Percentiles rank a stretch among this genome's conserved stretches.
Evolutionary conservation across 805 yeast genomes (phyloP).

Genomic region (Sugiyamaella boreocaroliniensis): DNA sequence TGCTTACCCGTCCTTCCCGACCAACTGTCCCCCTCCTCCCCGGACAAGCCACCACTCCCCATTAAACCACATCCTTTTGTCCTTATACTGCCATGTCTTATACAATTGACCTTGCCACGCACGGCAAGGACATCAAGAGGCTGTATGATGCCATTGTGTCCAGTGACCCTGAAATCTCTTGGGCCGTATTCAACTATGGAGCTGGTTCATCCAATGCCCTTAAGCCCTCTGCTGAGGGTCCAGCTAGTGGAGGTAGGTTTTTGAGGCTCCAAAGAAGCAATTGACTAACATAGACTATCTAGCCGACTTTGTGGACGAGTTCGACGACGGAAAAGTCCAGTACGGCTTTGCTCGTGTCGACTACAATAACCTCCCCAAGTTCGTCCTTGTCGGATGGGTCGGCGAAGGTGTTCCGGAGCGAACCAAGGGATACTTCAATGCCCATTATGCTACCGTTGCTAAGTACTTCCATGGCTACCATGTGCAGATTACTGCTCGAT

Average conservation of each 20-base stretch:
- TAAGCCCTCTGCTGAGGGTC: slow-evolving; percentile 34
- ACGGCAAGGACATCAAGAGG: slow-evolving; percentile 67
- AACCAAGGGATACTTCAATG: slow-evolving; percentile 37
- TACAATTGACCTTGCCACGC: slow-evolving; percentile 50
- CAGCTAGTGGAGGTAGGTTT: slow-evolving; percentile 27
- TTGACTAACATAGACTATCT: slow-evolving; percentile 56
- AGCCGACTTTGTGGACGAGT: slow-evolving; percentile 69
- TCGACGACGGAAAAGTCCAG: slow-evolving; percentile 82
- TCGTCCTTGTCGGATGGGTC: slow-evolving; percentile 80
- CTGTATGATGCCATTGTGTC: slow-evolving; percentile 73
- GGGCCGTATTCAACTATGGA: slow-evolving; percentile 78
- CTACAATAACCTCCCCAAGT: slow-evolving; percentile 85
- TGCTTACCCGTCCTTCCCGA: too few species aligned
- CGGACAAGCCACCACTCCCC: not conserved
- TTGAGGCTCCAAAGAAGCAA: not conserved
- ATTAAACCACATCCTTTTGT: not conserved
- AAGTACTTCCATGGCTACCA: slow-evolving; percentile 63
- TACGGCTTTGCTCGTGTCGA: slow-evolving; percentile 83
- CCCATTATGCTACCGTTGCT: slow-evolving; percentile 36
- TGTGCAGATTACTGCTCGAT: slow-evolving; percentile 95
- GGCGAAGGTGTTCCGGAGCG: slow-evolving; percentile 85
- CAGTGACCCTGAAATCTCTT: slow-evolving; percentile 62
- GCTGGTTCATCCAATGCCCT: slow-evolving; percentile 40
- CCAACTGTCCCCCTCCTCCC: not conserved
- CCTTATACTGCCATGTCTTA: slow-evolving; percentile 25